phyloP scores from a whole-genome alignment of 2,329 filamentous ascomycete species.

The Colletotrichum sansevieriae region DNA sequence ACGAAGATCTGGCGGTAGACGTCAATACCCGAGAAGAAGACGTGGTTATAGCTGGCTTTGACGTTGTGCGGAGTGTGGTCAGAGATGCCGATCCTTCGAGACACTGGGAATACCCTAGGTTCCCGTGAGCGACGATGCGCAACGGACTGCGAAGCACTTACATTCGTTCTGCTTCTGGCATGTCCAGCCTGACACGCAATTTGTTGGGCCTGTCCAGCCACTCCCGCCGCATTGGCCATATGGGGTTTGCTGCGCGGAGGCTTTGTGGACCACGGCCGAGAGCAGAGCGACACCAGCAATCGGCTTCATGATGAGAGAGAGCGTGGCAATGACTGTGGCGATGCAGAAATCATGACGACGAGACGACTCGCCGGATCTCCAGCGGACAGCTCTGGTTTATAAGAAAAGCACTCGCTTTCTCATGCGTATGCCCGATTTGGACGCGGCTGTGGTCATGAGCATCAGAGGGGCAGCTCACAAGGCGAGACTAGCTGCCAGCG shows the following conservation, averaged over 20 bases:
- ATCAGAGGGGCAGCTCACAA: constrained; percentile 12
- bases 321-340: background rate
- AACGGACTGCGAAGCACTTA: background rate
- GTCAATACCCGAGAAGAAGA: background rate
- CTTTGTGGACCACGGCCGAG: background rate
- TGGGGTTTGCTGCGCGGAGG: constrained; percentile 12
- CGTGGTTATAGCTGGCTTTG: background rate
- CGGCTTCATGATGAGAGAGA: constrained; percentile 2
- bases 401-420: constrained; percentile 7
- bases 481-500: constrained; percentile 1
- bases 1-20: constrained; percentile 16
- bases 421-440: background rate
- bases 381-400: background rate
- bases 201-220: constrained; percentile 36
- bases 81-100: constrained; percentile 16
- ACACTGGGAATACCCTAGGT: constrained; percentile 39
- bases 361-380: background rate
- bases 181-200: constrained; percentile 33
- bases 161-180: constrained; percentile 32
- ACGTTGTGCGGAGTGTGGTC: constrained; percentile 26
- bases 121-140: background rate
- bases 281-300: constrained; percentile 5
- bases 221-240: constrained; percentile 39
- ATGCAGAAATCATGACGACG: background rate
- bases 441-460: background rate